Evolutionary conservation across 805 yeast genomes (phyloP), one percentile per base, ranked within the genome.

Genomic region (Sugiyamaella chiloensis): DNA sequence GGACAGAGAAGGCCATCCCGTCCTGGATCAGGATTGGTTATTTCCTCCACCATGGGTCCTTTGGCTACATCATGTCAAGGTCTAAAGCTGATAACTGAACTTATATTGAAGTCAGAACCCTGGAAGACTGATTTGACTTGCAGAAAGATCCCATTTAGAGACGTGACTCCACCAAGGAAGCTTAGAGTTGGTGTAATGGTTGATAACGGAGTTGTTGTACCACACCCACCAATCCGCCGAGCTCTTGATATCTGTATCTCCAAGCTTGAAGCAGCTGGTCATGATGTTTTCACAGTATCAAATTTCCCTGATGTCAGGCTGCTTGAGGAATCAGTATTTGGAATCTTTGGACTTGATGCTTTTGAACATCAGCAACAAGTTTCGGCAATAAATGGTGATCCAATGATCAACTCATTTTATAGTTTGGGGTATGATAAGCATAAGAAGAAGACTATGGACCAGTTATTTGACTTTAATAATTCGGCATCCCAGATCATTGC

Each of bases 181-280:
- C 11, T 26, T 7, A 7, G 29, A 7, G 11, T 52, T 31, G 56
- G 50, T 8, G 42, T 52, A 7, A 30, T 50, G 43, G 21, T 19
- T 12, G 69, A 68, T 47, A 80, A 79, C 57, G 73, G 72, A 8
- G 57, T 64, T 17, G 67, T 72, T 4, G 64, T 67, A 16, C 81
- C 81, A 5, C 69, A 74, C 21, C 79, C 82, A 5, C 79, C 80
- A 2, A 65, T 78, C 7, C 47, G 63, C 11, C 67, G 81, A 48
- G 82, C 77, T 0, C 40, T 80, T 48, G 66, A 59, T 16, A 55
- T 54, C 30, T 52, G 72, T 39, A 53, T 59, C 29, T 68, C 19
- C 6, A 50, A 52, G 20, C 35, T 55, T 19, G 20, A 20, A 14
- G 19, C 23, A 8, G 44, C 53, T n/a, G 49, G 46, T 7, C 46